Evolutionary conservation across 768 basidiomycete genomes (phyloP).

Genomic region (Xerocomus spinulosus): DNA sequence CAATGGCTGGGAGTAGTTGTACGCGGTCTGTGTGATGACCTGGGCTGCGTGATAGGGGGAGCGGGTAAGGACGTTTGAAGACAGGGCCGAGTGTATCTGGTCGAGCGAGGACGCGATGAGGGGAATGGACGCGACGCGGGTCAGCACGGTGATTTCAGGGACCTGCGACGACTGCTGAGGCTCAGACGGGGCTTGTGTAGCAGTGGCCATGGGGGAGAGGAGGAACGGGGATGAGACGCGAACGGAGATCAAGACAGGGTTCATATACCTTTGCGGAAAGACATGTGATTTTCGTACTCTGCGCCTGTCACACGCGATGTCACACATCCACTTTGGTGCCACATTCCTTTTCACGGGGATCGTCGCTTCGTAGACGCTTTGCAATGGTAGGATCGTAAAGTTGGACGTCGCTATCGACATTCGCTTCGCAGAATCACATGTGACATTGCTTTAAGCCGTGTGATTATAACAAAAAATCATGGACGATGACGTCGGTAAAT

Average conservation of each 20-base stretch:
- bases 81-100: slow-evolving; percentile 56
- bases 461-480: neutral
- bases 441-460: too few relatives aligned
- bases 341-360: slow-evolving; percentile 7
- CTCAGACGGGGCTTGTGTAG: slow-evolving; percentile 23
- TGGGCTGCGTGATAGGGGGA: slow-evolving; percentile 65
- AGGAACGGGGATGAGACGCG: slow-evolving; percentile 7
- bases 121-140: slow-evolving; percentile 69
- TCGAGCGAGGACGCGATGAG: slow-evolving; percentile 61
- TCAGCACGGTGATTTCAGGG: slow-evolving; percentile 59
- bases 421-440: too few relatives aligned
- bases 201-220: slow-evolving; percentile 33
- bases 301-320: slow-evolving; percentile 22
- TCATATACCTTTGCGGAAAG: slow-evolving; percentile 21
- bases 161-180: slow-evolving; percentile 15
- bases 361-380: too few relatives aligned
- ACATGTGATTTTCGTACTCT: slow-evolving; percentile 23
- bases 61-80: slow-evolving; percentile 56
- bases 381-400: too few relatives aligned
- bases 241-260: slow-evolving; percentile 17
- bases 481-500: too few relatives aligned
- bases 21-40: slow-evolving; percentile 52
- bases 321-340: slow-evolving; percentile 10
- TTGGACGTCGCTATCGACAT: too few relatives aligned
- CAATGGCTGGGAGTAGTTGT: slow-evolving; percentile 60